A percentile compares a stretch with the other conserved stretches of the same genome.
Evolutionary conservation across 371 early-diverging fungal genomes (phyloP).

Genomic region (Apophysomyces sp.): DNA sequence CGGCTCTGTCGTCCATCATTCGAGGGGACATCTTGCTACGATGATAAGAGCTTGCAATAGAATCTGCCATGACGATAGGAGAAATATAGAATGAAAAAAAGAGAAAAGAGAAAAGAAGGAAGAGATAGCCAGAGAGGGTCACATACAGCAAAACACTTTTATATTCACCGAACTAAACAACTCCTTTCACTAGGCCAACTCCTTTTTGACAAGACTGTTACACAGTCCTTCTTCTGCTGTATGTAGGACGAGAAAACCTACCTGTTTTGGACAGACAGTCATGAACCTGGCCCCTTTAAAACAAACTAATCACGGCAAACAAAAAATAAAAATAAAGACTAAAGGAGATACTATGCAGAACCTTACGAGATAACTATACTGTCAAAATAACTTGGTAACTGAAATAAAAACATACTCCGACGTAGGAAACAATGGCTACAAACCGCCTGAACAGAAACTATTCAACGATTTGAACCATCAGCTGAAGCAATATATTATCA

Average conservation of each 20-base stretch:
- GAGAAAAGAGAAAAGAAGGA: not conserved
- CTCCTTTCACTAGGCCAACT: not conserved
- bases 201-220: not conserved
- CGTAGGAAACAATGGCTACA: no score
- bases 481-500: no score
- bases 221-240: not conserved
- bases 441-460: no score
- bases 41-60: conserved; percentile 31
- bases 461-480: no score
- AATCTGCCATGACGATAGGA: conserved; percentile 33
- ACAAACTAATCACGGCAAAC: no score
- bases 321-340: no score
- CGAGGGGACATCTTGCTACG: conserved; percentile 55
- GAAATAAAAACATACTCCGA: no score
- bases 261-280: not conserved
- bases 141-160: not conserved
- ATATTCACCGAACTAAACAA: not conserved
- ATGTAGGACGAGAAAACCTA: not conserved
- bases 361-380: no score
- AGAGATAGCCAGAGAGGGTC: not conserved
- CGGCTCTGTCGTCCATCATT: conserved; percentile 20
- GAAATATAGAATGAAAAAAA: not conserved
- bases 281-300: not conserved
- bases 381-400: no score
- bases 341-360: no score